Conservation (phyloP, 257 asterid genomes). For the Paulownia fortunei region DNA sequence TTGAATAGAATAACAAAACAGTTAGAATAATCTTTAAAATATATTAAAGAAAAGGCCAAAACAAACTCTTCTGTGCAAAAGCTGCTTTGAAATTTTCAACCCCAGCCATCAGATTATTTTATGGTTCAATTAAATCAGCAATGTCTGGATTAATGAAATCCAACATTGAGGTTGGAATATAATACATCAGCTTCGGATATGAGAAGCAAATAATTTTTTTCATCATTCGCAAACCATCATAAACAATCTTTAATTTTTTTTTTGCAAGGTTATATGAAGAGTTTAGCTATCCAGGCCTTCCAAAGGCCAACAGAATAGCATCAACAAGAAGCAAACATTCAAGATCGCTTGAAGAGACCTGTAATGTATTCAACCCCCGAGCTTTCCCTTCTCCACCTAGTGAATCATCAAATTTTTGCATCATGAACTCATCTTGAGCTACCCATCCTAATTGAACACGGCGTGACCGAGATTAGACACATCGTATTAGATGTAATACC, state of each 20-base stretch:
- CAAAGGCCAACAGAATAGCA: slow-evolving; percentile 5
- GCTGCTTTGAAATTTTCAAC: not conserved
- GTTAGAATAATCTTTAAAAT: not conserved
- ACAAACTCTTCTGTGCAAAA: not conserved
- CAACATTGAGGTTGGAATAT: not conserved
- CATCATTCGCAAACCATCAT: not conserved
- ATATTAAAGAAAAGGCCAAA: not conserved
- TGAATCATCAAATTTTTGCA: not conserved
- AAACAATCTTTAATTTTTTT: not conserved
- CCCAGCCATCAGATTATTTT: slow-evolving; percentile 6
- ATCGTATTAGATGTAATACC: not conserved
- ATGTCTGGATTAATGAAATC: not conserved
- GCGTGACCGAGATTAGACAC: not conserved
- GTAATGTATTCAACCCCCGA: slow-evolving; percentile 9
- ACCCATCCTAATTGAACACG: not conserved
- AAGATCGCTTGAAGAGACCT: not conserved
- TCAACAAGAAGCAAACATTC: not conserved
- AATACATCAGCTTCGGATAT: slow-evolving; percentile 7
- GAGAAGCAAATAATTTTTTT: not conserved
- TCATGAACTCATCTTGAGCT: slow-evolving; percentile 5
- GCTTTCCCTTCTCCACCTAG: not conserved
- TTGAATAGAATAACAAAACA: slow-evolving; percentile 9
- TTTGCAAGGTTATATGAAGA: not conserved
- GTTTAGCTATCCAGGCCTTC: not conserved
- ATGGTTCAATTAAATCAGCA: slow-evolving; percentile 14